Percentiles rank a stretch among this genome's conserved stretches.
Evolutionary conservation across 768 basidiomycete species (phyloP).

Genomic region (Atractiella rhizophila): DNA sequence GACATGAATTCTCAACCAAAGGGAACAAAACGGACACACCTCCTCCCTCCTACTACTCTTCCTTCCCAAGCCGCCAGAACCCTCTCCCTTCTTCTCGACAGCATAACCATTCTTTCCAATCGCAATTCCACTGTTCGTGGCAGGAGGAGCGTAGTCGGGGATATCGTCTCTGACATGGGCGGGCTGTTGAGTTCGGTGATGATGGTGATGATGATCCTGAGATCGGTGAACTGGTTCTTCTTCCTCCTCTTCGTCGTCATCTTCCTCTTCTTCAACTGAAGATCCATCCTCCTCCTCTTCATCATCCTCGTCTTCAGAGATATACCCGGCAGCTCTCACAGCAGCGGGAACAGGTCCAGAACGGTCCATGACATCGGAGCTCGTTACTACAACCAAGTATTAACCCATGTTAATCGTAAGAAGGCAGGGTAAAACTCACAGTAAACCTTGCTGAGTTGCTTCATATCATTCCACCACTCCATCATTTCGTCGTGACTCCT

Average conservation of each 20-base stretch:
- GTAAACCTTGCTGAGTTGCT: slow-evolving; percentile 19
- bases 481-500: slow-evolving; percentile 88
- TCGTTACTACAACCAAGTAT: slow-evolving; percentile 32
- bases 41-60: no score
- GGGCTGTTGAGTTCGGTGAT: not conserved
- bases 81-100: slow-evolving; percentile 18
- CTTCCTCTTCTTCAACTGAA: slow-evolving; percentile 31
- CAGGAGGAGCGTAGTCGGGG: slow-evolving; percentile 14
- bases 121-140: slow-evolving; percentile 7
- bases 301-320: slow-evolving; percentile 47
- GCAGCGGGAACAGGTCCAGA: slow-evolving; percentile 79
- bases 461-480: slow-evolving; percentile 98
- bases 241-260: slow-evolving; percentile 30
- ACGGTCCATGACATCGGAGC: slow-evolving; percentile 75
- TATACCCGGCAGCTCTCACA: slow-evolving; percentile 65
- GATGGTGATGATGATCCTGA: not conserved
- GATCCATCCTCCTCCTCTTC: slow-evolving; percentile 37
- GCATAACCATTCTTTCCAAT: slow-evolving; percentile 13
- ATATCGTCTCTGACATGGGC: not conserved
- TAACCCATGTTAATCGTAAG: not conserved
- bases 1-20: no score
- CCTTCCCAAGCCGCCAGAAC: no score
- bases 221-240: slow-evolving; percentile 13
- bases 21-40: no score
- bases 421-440: slow-evolving; percentile 3